These are phyloP conservation scores for Coemansia sp. DNA, from an alignment of 192 early-diverging fungal genomes.

Conservation along the genomic window DNA sequence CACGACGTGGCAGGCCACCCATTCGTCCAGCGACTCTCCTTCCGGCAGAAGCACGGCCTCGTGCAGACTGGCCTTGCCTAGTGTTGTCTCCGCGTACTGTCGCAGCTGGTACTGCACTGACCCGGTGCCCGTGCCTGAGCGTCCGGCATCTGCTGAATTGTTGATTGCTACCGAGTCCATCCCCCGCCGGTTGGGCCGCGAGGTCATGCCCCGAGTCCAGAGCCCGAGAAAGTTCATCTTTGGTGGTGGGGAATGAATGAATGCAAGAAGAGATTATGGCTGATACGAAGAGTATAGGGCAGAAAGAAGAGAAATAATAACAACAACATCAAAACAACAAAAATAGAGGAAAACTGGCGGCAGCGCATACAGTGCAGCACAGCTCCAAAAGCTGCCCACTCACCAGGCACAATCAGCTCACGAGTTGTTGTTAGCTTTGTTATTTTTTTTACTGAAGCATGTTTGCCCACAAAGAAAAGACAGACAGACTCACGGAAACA, in stretches of 20 bases:
- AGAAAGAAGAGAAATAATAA: background rate
- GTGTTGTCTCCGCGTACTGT: constrained; percentile 67
- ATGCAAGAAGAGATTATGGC: too few species aligned
- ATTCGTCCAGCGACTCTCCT: constrained; percentile 88
- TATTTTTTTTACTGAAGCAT: too few species aligned
- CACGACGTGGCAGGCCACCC: constrained; percentile 91
- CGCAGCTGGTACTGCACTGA: constrained; percentile 57
- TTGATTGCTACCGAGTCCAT: constrained; percentile 55
- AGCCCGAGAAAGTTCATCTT: constrained; percentile 55
- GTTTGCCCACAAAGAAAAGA: too few species aligned
- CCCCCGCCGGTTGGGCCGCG: constrained; percentile 43
- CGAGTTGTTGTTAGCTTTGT: too few species aligned
- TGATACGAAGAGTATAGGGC: too few species aligned
- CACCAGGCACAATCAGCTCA: too few species aligned
- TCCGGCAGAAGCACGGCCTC: constrained; percentile 80
- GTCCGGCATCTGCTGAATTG: constrained; percentile 17
- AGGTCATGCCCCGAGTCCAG: constrained; percentile 52
- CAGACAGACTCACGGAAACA: too few species aligned
- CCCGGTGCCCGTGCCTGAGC: constrained; percentile 22
- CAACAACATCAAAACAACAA: background rate
- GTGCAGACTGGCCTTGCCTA: constrained; percentile 78
- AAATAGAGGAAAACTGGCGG: background rate
- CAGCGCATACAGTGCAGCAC: too few species aligned
- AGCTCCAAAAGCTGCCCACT: too few species aligned
- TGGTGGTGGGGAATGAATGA: background rate